phyloP scores from a whole-genome alignment of 192 early-diverging fungal species.

The Polychytrium aggregatum region DNA sequence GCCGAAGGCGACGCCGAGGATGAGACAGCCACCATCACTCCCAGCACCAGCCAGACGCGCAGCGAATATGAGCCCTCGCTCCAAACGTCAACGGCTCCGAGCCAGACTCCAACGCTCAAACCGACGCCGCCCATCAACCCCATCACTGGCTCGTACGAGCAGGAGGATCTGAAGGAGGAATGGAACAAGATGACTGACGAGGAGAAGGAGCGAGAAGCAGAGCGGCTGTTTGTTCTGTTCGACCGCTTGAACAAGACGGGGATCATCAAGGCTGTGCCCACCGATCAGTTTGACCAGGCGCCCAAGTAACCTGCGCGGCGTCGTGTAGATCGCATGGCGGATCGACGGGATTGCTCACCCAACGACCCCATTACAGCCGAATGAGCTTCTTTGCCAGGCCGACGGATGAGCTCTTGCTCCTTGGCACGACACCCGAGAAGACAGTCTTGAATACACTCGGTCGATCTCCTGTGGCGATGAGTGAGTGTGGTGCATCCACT shows the following conservation, averaged over 20 bases:
- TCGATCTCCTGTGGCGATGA: too few species aligned
- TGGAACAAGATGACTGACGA: constrained; percentile 87
- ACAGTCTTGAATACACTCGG: too few species aligned
- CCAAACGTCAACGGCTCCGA: not conserved
- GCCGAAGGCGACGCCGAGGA: constrained; percentile 3
- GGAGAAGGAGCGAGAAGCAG: constrained; percentile 91
- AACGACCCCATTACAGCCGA: too few species aligned
- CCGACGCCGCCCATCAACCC: constrained; percentile 52
- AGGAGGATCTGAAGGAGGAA: constrained; percentile 23
- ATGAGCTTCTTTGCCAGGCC: too few species aligned
- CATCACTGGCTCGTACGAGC: constrained; percentile 69
- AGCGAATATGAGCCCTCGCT: not conserved
- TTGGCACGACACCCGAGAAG: too few species aligned
- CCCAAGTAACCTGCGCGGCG: too few species aligned
- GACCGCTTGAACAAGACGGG: constrained; percentile 87
- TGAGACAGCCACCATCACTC: not conserved
- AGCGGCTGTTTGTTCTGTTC: constrained; percentile 85
- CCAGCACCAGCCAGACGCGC: not conserved
- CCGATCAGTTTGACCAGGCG: too few species aligned
- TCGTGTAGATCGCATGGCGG: too few species aligned
- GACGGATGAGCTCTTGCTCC: too few species aligned
- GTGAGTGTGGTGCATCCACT: too few species aligned
- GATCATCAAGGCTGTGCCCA: constrained; percentile 62
- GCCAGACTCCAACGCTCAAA: constrained; percentile 4
- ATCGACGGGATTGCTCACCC: too few species aligned